These are phyloP conservation scores for Brassica cretica DNA, from an alignment of 345 rosid species.

Conservation along the genomic window DNA sequence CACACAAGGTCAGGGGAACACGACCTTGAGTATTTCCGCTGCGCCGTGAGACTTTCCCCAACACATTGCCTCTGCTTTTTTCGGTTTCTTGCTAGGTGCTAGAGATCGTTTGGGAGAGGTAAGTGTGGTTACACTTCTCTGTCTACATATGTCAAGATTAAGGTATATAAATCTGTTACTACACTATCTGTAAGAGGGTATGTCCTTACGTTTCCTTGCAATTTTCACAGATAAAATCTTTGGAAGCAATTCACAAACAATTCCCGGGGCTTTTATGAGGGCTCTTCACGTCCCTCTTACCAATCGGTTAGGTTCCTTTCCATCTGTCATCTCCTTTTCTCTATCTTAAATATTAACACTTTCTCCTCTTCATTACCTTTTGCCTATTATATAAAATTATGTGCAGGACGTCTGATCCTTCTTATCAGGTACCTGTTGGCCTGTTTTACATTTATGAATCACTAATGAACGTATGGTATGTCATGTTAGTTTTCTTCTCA, in stretches of 20 bases:
- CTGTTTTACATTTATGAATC: constrained; percentile 21
- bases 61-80: constrained; percentile 71
- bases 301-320: constrained; percentile 51
- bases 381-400: constrained; percentile 29
- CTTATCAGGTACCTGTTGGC: constrained; percentile 49
- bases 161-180: background rate
- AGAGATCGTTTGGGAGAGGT: constrained; percentile 99
- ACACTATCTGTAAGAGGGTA: too few species aligned
- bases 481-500: constrained; percentile 21
- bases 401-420: constrained; percentile 54
- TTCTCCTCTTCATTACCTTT: constrained; percentile 10
- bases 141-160: constrained; percentile 2
- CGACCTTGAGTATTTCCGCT: too few species aligned
- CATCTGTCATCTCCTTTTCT: constrained; percentile 6
- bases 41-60: too few species aligned
- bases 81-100: constrained; percentile 96
- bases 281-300: constrained; percentile 61
- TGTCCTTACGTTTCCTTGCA: background rate
- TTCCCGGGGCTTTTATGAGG: constrained; percentile 79
- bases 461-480: background rate
- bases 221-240: constrained; percentile 80
- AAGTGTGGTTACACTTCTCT: constrained; percentile 27
- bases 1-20: too few species aligned
- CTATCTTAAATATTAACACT: constrained; percentile 17
- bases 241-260: constrained; percentile 77